phyloP scores from a whole-genome alignment of 257 asterid genomes.

The Handroanthus guayacan region DNA sequence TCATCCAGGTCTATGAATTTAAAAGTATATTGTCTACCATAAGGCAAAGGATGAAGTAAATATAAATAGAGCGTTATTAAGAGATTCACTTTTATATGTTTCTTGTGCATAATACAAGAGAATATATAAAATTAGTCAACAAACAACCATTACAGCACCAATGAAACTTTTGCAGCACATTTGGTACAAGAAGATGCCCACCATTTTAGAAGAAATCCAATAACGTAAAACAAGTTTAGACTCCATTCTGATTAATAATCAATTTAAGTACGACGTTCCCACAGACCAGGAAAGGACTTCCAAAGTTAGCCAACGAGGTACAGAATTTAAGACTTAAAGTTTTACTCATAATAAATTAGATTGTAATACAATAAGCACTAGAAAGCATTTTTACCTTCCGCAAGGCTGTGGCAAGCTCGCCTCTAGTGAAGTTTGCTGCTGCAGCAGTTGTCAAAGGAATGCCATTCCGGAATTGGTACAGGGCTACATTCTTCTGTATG shows the following conservation, averaged over 20 bases:
- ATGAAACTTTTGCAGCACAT: background rate
- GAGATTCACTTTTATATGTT: too few relatives aligned
- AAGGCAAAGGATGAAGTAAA: too few relatives aligned
- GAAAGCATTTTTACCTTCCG: slow-evolving; percentile 63
- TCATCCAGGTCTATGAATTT: too few relatives aligned
- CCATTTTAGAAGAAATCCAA: too few relatives aligned
- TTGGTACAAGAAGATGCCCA: background rate
- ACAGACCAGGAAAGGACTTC: background rate
- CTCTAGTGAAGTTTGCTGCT: slow-evolving; percentile 89
- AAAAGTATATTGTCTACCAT: too few relatives aligned
- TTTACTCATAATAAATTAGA: slow-evolving; percentile 26
- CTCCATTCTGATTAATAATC: background rate
- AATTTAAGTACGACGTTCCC: background rate
- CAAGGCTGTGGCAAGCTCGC: slow-evolving; percentile 98
- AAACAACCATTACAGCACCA: background rate
- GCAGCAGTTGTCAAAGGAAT: slow-evolving; percentile 96
- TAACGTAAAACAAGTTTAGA: background rate
- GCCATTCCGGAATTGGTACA: slow-evolving; percentile 93
- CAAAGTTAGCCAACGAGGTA: background rate
- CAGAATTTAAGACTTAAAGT: background rate
- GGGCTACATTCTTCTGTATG: slow-evolving; percentile 88
- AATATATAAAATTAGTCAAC: too few relatives aligned
- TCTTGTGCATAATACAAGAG: background rate
- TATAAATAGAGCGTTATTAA: too few relatives aligned
- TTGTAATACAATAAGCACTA: slow-evolving; percentile 1